Evolutionary conservation across 1,139 yeast genomes (phyloP).

Genomic region (Entelexis paramagnoliae): DNA sequence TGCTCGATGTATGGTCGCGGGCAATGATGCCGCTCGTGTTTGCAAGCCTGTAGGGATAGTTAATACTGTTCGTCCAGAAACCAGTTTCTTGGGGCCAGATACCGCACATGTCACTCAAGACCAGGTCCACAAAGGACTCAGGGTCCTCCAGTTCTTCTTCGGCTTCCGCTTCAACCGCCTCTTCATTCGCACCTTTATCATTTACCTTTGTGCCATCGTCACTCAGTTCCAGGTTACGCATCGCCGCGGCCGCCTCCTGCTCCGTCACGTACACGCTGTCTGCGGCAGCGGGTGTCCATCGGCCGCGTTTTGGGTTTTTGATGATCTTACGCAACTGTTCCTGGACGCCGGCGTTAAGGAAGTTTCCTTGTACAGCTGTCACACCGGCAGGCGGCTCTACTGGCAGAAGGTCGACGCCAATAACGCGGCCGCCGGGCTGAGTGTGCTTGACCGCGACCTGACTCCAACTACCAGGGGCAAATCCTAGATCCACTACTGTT

Average conservation of each 20-base stretch:
- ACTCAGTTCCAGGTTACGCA: background rate
- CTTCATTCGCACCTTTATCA: background rate
- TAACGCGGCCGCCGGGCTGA: constrained; percentile 48
- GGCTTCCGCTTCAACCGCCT: background rate
- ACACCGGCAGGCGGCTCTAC: constrained; percentile 73
- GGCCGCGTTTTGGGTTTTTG: constrained; percentile 28
- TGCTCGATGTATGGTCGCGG: constrained; percentile 51
- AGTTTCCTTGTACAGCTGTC: constrained; percentile 76
- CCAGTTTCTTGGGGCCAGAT: constrained; percentile 59
- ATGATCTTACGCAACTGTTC: constrained; percentile 48
- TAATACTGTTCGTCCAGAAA: constrained; percentile 61
- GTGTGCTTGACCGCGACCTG: constrained; percentile 61
- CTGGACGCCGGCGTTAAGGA: constrained; percentile 59
- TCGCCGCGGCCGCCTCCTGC: background rate
- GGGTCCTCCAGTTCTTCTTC: background rate
- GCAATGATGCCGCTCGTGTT: constrained; percentile 56
- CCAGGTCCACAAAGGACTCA: constrained; percentile 30
- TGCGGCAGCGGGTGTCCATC: constrained; percentile 13
- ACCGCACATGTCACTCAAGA: constrained; percentile 79
- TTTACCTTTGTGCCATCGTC: background rate
- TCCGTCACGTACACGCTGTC: background rate
- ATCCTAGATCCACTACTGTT: constrained; percentile 80
- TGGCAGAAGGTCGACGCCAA: constrained; percentile 80
- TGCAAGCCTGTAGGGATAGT: constrained; percentile 74
- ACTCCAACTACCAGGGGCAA: constrained; percentile 95